These are phyloP conservation scores for Ormosia emarginata DNA, from an alignment of 306 rosid species.

Conservation along the genomic window DNA sequence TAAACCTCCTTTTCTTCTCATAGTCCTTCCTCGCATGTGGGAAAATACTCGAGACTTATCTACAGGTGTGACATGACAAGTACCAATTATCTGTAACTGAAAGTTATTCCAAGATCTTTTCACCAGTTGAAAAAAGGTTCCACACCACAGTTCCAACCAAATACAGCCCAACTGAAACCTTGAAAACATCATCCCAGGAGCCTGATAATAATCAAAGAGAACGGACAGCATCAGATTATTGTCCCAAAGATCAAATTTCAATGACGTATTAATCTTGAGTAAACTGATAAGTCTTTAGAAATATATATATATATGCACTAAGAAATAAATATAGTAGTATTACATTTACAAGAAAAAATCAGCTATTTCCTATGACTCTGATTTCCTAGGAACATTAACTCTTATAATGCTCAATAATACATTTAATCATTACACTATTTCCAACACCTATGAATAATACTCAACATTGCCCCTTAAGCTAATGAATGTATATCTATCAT, in stretches of 20 bases:
- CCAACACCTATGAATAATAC: too few species aligned
- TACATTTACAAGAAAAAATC: too few species aligned
- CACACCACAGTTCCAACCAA: constrained; percentile 92
- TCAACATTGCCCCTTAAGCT: too few species aligned
- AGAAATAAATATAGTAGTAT: too few species aligned
- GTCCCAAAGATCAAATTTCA: neutral
- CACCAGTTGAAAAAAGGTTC: constrained; percentile 95
- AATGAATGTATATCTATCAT: too few species aligned
- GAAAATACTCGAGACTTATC: constrained; percentile 23
- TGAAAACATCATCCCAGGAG: constrained; percentile 95
- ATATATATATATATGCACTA: too few species aligned
- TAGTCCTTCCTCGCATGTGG: neutral
- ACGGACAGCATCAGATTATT: neutral
- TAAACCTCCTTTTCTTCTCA: constrained; percentile 3
- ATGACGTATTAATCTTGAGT: neutral
- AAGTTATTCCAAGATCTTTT: constrained; percentile 73
- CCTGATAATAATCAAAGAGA: constrained; percentile 48
- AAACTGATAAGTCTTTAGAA: too few species aligned
- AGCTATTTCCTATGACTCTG: too few species aligned
- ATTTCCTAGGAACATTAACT: too few species aligned
- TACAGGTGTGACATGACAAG: neutral
- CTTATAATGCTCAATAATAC: too few species aligned
- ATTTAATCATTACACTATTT: too few species aligned
- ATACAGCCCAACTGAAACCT: constrained; percentile 94
- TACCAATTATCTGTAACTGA: neutral